Conservation (phyloP, 345 rosid genomes). For the Dimocarpus longan region DNA sequence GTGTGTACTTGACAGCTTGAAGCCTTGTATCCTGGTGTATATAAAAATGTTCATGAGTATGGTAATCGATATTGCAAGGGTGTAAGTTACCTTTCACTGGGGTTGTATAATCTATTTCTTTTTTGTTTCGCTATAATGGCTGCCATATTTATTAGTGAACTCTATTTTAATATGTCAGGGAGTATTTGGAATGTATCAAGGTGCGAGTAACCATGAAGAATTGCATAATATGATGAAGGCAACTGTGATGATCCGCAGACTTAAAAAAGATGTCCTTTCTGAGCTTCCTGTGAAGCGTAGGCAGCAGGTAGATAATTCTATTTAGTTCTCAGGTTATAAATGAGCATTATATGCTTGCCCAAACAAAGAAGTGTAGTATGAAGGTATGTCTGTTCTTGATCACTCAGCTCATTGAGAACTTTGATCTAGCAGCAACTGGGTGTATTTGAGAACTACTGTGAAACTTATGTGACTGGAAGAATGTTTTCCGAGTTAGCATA, state of each 20-base stretch:
- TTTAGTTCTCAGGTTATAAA: slow-evolving; percentile 2
- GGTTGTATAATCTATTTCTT: neutral
- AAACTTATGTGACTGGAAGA: neutral
- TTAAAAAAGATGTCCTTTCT: slow-evolving; percentile 86
- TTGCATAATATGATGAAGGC: slow-evolving; percentile 96
- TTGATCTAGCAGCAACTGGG: neutral
- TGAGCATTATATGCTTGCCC: slow-evolving; percentile 10
- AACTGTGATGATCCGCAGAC: slow-evolving; percentile 94
- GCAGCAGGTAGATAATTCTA: slow-evolving; percentile 64
- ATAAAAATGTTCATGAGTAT: slow-evolving; percentile 79
- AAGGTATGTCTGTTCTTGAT: neutral
- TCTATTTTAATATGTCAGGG: slow-evolving; percentile 52
- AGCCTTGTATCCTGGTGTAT: slow-evolving; percentile 88
- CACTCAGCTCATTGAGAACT: neutral
- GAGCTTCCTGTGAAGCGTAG: slow-evolving; percentile 92
- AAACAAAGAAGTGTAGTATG: neutral
- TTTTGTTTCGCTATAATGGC: neutral
- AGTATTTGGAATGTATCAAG: slow-evolving; percentile 82
- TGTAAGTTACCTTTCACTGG: slow-evolving; percentile 43
- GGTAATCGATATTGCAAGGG: slow-evolving; percentile 93
- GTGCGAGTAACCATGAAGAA: slow-evolving; percentile 96
- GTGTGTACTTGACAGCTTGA: slow-evolving; percentile 63
- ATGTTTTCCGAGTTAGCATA: neutral
- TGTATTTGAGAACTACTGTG: slow-evolving; percentile 3
- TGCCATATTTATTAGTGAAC: slow-evolving; percentile 1